Evolutionary conservation across 208 protist genomes (phyloP).

Genomic region (Perkinsela sp.): DNA sequence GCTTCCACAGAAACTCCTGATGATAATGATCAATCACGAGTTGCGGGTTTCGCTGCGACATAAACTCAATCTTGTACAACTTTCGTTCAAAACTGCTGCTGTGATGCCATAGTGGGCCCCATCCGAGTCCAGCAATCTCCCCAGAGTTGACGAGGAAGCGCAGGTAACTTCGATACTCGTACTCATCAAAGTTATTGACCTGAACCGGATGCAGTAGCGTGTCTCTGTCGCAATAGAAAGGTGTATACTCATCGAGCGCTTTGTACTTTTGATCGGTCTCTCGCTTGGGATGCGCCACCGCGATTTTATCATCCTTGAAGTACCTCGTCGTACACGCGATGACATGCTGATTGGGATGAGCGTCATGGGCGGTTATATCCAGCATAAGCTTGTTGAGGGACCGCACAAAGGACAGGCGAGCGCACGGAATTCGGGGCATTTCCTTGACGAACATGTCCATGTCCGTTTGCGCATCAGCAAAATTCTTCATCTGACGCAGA

Average conservation of each 20-base stretch:
- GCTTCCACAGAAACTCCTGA: conserved; percentile 59
- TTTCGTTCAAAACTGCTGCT: conserved; percentile 63
- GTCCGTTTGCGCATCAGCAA: conserved; percentile 38
- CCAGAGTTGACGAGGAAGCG: conserved; percentile 61
- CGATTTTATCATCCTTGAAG: conserved; percentile 45
- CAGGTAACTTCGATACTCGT: conserved; percentile 48
- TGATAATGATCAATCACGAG: conserved; percentile 64
- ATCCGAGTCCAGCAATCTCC: conserved; percentile 56
- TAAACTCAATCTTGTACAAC: conserved; percentile 65
- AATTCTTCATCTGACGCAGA: conserved; percentile 31
- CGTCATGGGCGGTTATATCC: conserved; percentile 5
- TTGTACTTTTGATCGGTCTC: conserved; percentile 36
- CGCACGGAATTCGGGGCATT: conserved; percentile 46
- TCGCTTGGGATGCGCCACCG: conserved; percentile 41
- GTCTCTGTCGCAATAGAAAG: conserved; percentile 53
- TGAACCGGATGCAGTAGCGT: conserved; percentile 51
- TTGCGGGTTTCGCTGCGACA: conserved; percentile 56
- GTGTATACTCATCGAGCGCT: conserved; percentile 57
- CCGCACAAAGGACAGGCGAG: conserved; percentile 52
- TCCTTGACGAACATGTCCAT: conserved; percentile 57
- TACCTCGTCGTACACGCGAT: conserved; percentile 55
- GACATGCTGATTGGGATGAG: conserved; percentile 61
- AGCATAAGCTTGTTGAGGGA: conserved; percentile 58
- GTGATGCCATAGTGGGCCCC: conserved; percentile 64
- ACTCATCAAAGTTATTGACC: conserved; percentile 59